phyloP scores from a whole-genome alignment of 768 basidiomycete species.

The Leccinum rimulosum region DNA sequence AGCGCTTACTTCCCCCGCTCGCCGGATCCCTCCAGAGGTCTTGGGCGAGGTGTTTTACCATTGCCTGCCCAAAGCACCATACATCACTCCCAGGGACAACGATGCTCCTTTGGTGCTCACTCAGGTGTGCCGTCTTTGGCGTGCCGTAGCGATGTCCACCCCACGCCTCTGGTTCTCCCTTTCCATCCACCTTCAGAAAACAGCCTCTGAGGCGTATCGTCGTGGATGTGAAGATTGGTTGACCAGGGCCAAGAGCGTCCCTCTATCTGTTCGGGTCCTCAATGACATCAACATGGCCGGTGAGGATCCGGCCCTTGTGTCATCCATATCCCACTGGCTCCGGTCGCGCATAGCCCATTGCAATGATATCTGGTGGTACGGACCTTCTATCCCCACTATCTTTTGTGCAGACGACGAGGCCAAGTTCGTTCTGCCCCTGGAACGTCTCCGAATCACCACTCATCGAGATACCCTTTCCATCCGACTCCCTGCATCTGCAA shows the following conservation, averaged over 20 bases:
- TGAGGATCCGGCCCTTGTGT: constrained; percentile 3
- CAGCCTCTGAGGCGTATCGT: constrained; percentile 8
- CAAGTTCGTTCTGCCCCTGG: constrained; percentile 5
- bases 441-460: constrained; percentile 23
- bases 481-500: constrained; percentile 15
- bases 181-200: constrained; percentile 19
- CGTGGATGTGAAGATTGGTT: constrained; percentile 26
- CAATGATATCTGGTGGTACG: constrained; percentile 33
- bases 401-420: constrained; percentile 8
- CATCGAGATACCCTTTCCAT: constrained; percentile 13
- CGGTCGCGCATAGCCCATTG: constrained; percentile 22
- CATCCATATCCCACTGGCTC: constrained; percentile 21
- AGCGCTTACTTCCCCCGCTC: constrained; percentile 20
- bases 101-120: constrained; percentile 28
- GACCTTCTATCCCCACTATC: constrained; percentile 21
- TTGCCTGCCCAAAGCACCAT: constrained; percentile 26
- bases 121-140: constrained; percentile 31
- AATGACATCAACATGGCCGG: constrained; percentile 20
- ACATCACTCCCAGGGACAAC: constrained; percentile 20
- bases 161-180: constrained; percentile 34
- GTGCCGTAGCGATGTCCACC: constrained; percentile 29
- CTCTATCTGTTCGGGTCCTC: constrained; percentile 24
- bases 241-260: constrained; percentile 28
- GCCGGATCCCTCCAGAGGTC: constrained; percentile 30
- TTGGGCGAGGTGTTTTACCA: constrained; percentile 30